Evolutionary conservation across 73 alveolate genomes (phyloP).

Genomic region (Stentor coeruleus): DNA sequence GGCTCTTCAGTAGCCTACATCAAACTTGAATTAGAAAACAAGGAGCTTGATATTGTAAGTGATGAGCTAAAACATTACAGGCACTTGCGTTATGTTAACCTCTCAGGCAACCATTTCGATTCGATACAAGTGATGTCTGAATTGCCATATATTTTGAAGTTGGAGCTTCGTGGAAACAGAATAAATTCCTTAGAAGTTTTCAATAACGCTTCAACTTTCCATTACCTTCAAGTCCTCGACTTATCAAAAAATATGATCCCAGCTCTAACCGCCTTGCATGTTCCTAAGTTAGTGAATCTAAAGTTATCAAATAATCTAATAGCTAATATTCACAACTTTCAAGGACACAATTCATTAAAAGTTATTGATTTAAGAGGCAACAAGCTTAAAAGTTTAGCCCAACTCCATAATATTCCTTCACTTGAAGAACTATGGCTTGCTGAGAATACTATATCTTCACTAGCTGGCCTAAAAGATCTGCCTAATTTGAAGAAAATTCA

Average conservation of each 20-base stretch:
- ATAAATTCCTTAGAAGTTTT: slow-evolving; percentile 44
- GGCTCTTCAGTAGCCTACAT: slow-evolving; percentile 75
- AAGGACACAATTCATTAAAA: slow-evolving; percentile 35
- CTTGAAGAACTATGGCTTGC: slow-evolving; percentile 64
- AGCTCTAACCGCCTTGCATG: slow-evolving; percentile 45
- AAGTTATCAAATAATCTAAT: slow-evolving; percentile 65
- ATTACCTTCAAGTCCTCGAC: slow-evolving; percentile 48
- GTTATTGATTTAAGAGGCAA: slow-evolving; percentile 55
- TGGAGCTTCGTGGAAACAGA: slow-evolving; percentile 54
- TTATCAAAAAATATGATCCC: slow-evolving; percentile 51
- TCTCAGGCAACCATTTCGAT: slow-evolving; percentile 55
- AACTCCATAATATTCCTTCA: slow-evolving; percentile 43
- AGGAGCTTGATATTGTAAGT: slow-evolving; percentile 71
- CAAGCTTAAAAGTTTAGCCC: slow-evolving; percentile 44
- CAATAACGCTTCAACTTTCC: slow-evolving; percentile 36
- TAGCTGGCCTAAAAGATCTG: slow-evolving; percentile 48
- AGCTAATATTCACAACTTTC: slow-evolving; percentile 42
- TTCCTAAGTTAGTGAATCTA: slow-evolving; percentile 49
- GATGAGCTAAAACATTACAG: slow-evolving; percentile 51
- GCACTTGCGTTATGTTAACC: slow-evolving; percentile 46
- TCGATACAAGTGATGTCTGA: slow-evolving; percentile 43
- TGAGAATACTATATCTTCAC: slow-evolving; percentile 57
- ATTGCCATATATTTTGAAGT: slow-evolving; percentile 51
- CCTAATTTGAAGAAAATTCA: slow-evolving; percentile 53
- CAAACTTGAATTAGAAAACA: slow-evolving; percentile 65